Evolutionary conservation across 108 stramenopile species (phyloP), one percentile per base, ranked within the genome.

Genomic region (Cyclotella kingstonii): DNA sequence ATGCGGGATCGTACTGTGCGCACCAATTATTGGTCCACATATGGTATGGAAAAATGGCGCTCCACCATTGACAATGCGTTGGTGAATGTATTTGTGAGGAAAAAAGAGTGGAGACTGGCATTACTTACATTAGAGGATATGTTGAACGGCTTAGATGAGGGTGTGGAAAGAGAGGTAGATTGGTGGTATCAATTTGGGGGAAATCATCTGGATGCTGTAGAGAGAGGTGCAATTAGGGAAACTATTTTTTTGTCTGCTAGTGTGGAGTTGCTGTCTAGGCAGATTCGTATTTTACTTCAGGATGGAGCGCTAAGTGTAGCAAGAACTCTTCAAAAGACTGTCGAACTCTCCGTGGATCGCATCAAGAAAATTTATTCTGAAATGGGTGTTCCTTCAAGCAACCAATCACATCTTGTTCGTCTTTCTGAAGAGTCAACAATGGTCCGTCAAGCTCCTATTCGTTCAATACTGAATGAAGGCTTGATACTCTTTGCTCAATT

Each of bases 281-380:
- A 93, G 72, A 87, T 88, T 2, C 73, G 85, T 11, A 79, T 92
- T 48, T 61, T 96, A 6, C 63, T 96, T 44, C 93, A 96, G 54
- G 44, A 63, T 5, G 93, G 95, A 11, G 90, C 81, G 51, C 25
- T 62, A 6, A 75, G 78, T 42, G 89, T 87, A 3, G 75, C 76
- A 18, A 48, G 72, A 40, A 23, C 74, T 11, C 85, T 91, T 68
- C 68, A 84, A 42, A 23, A n/a, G 12, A 66, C 46, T 14, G 55
- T 72, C 9, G 70, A 57, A 5, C 30, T 57, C 19, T 42, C 60
- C 21, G 58, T 42, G 21, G 15, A 48, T 31, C 29, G 59, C 28
- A 38, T 65, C 4, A 25, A 52, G 9, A 43, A 36, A 18, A 29
- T 54, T 18, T 47, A n/a, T n/a, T n/a, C n/a, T n/a, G n/a, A n/a